Evolutionary conservation across 441 rosid genomes (phyloP), one percentile per base, ranked within the genome.

Genomic region (Theobroma grandiflorum): DNA sequence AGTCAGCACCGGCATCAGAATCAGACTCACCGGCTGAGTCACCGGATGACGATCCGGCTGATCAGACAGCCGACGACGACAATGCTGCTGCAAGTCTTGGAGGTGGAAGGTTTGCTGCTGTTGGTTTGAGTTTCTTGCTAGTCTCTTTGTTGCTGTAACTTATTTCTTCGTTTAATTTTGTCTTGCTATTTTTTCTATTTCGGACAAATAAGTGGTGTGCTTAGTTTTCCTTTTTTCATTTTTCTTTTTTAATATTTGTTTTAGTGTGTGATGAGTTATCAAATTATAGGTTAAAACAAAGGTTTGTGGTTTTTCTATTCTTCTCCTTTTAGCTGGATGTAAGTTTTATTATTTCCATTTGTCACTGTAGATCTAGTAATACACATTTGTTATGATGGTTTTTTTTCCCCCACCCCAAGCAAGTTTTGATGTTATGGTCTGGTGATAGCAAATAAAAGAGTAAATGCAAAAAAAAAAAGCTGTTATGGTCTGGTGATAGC

Each of bases 11-110:
- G 2, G 53, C 87, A 16, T 70, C 89, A 4, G 89, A 62, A 2
- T 80, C 90, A 3, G 90, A 93, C 57, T 86, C 97, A 0, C 97
- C 99, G 0, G 95, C 95, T 0, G 93, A 91, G 66, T 82, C 94
- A 22, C 95, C 99, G 0, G 93, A 81, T 1, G 94, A 80, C 8
- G 90, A 82, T 35, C 75, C 87, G 0, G 91, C 88, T 6, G 96
- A 87, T 43, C 85, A 87, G 1, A 80, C 88, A 0, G 94, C 94
- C 8, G 96, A 93, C 80, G 87, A 87, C 14, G 87, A 87, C 14
- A 86, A 80, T 26, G 84, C 87, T 66, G 90, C 93, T 40, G 82
- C 74, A 80, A 86, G 86, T 85, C 55, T 89, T 16, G 40, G 52
- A 12, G 86, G 74, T 82, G 88, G 86, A 55, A 85, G 85, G 53